Evolutionary conservation across 345 rosid species (phyloP), one percentile per base, ranked within the genome.

Genomic region (Ceriops tagal): DNA sequence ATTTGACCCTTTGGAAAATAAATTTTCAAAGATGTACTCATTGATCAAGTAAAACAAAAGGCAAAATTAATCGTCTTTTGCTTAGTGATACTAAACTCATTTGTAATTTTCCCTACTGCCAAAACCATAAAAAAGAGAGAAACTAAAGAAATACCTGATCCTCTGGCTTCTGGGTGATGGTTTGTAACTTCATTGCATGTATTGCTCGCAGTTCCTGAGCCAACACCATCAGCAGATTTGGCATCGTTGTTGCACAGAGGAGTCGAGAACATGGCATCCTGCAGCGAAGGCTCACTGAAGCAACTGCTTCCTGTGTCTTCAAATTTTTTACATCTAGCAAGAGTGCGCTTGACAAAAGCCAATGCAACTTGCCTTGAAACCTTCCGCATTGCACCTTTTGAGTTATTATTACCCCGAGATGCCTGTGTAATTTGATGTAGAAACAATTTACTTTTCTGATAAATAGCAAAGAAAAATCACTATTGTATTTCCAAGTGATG

Each of bases 131-230:
- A 55, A 22, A 55, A 55, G 4, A 26, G 9, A 22, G 22, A 55
- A n/a, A 55, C 15, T 4, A 56, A 56, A 56, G 53, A 49, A 15
- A 35, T 80, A 95, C 99, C 99, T 75, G 96, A 87, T 71, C 89
- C 95, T 82, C 85, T 87, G 72, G 90, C 89, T 52, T 89, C 96
- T n/a, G 79, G 73, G 64, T 81, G 93, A 72, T 81, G 85, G 80
- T 87, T 87, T 62, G 83, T 81, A 68, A 83, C 85, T 69, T 92
- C 98, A 65, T 86, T 88, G 75, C 78, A 83, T 1, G 92, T 90
- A 80, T 90, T 95, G 79, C 99, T 92, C 27, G 93, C 97, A 56
- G 97, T 92, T 74, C 97, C 96, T 28, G 99, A 95, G 78, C 97
- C 99, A 53, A 93, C 92, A 79, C 90, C 81, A 59, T 92, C 98